phyloP scores from a whole-genome alignment of 108 stramenopile species.

The Phaeodactylum tricornutum region DNA sequence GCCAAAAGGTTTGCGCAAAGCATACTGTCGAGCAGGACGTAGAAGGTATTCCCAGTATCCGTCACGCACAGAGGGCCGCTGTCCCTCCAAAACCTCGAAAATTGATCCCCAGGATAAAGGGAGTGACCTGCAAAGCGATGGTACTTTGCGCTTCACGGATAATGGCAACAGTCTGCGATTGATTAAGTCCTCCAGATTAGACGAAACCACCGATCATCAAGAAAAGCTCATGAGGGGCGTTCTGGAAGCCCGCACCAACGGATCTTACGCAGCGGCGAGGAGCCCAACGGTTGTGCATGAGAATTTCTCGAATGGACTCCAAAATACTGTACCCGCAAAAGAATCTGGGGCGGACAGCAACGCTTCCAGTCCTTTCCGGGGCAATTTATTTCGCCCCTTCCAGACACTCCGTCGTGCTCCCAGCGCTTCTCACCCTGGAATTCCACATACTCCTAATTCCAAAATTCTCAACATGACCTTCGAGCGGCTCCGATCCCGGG shows the following conservation, averaged over 20 bases:
- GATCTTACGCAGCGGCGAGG: too few species aligned
- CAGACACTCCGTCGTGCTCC: neutral
- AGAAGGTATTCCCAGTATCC: conserved; percentile 28
- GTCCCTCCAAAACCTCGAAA: neutral
- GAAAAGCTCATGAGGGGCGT: too few species aligned
- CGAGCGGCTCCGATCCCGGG: conserved; percentile 28
- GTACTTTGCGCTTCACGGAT: neutral
- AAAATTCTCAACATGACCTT: conserved; percentile 30
- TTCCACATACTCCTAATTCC: conserved; percentile 21
- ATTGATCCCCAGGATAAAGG: neutral
- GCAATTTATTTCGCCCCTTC: neutral
- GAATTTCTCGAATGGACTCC: too few species aligned
- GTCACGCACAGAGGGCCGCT: too few species aligned
- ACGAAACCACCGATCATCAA: neutral
- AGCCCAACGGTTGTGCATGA: too few species aligned
- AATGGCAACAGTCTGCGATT: neutral
- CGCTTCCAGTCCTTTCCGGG: neutral
- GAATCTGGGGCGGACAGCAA: neutral
- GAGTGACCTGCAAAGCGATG: neutral
- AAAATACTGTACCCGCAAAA: conserved; percentile 1
- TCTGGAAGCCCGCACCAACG: too few species aligned
- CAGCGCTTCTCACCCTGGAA: conserved; percentile 14
- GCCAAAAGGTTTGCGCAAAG: conserved; percentile 31
- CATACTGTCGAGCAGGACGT: conserved; percentile 25
- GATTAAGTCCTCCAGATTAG: neutral